Base-by-base conservation (phyloP, 768 basidiomycete species). In the Lenzites betulinus region DNA sequence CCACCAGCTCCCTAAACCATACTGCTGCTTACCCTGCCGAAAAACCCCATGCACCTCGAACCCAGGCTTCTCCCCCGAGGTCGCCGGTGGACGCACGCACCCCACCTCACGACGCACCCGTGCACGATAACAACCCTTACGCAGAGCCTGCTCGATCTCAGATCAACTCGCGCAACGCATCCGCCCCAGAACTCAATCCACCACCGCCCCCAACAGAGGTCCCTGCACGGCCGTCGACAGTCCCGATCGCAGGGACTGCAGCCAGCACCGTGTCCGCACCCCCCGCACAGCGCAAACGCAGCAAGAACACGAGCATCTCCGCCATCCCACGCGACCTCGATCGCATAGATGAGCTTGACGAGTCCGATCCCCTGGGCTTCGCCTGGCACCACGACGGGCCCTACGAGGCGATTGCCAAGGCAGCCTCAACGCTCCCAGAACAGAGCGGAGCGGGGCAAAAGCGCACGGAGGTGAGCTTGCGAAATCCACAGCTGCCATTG, bases 261-360 rank as follows among this genome's bases (percentile, higher is more conserved):
- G 23, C 38, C 3, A 39, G 43, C 11, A 28, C 23, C n/a, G 58
- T 58, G 18, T 48, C 59, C 15, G 59, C 65, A 1, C 64, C 70
- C 22, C 61, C 48, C 15, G 25, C 67, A 25, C 63, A 62, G 55
- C 67, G 66, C 46, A 64, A 60, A 38, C 65, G 69, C 20, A 65
- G 64, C 49, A 67, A 70, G 56, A 69, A 70, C 33, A 67, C 67
- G 0, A 70, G 68, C 50, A 60, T 69, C 7, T 54, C 67, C 13
- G 62, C 72, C 16, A 63, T 67, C 50, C 63, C 70, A 44, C 64
- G 62, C 60, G 68, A 74, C 38, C 78, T 92, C 52, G 90, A 92
- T 74, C 79, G 80, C 30, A 87, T 93, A 62, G 90, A 93, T 69
- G 88, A 90, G 71, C 73, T 92, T 35, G 91, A 92, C 70, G 88